Percentiles rank a stretch among this genome's conserved stretches.
Evolutionary conservation across 768 basidiomycete genomes (phyloP).

Genomic region (Stropharia rugosoannulata): DNA sequence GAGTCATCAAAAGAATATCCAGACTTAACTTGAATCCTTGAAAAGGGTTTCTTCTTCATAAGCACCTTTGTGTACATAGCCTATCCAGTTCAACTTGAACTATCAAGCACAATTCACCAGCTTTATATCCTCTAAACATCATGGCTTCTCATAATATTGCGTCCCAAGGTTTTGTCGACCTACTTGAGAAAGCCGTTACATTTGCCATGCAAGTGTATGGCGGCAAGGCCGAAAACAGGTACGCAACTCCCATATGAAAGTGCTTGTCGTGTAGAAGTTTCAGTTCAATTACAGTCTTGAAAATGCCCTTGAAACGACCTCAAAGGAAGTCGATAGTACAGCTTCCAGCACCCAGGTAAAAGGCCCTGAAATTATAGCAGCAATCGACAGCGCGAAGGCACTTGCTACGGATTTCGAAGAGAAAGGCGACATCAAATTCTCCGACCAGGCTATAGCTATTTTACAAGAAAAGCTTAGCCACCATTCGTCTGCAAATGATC

Average conservation of each 20-base stretch:
- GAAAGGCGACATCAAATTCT: not conserved
- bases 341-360: not conserved
- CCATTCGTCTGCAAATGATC: not conserved
- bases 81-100: no score
- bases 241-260: not conserved
- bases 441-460: not conserved
- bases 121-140: not conserved
- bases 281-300: not conserved
- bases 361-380: not conserved
- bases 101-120: no score
- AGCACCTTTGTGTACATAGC: not conserved
- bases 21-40: no score
- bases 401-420: not conserved
- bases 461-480: not conserved
- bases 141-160: not conserved
- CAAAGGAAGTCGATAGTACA: not conserved
- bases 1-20: no score
- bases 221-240: not conserved
- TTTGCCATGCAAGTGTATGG: not conserved
- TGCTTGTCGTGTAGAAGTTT: not conserved
- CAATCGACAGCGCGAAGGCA: not conserved
- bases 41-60: no score
- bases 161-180: not conserved
- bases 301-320: not conserved
- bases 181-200: not conserved